A percentile compares a stretch with the other conserved stretches of the same genome.
Evolutionary conservation across 345 rosid genomes (phyloP).

Genomic region (Linum tenue): DNA sequence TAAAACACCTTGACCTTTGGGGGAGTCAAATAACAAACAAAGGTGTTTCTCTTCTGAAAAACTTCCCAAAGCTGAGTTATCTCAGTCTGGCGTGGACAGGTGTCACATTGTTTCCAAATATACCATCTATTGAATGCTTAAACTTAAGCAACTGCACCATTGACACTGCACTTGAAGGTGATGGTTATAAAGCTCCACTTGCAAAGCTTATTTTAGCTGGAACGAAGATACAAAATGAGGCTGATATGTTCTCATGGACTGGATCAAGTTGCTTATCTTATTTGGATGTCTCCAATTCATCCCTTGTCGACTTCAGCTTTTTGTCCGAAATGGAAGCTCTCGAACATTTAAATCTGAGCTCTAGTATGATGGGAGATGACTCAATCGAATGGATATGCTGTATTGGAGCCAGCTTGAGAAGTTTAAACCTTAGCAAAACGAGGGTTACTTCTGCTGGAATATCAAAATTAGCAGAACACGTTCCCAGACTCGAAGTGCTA

Average conservation of each 20-base stretch:
- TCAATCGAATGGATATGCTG: constrained; percentile 41
- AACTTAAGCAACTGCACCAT: constrained; percentile 72
- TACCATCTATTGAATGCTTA: constrained; percentile 58
- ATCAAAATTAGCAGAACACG: constrained; percentile 45
- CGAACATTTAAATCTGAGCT: constrained; percentile 69
- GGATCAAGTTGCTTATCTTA: constrained; percentile 40
- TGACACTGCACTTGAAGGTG: constrained; percentile 33
- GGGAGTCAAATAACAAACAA: constrained; percentile 64
- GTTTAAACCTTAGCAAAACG: constrained; percentile 57
- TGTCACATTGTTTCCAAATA: constrained; percentile 49
- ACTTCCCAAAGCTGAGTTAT: constrained; percentile 52
- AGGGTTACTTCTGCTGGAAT: constrained; percentile 61
- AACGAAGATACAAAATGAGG: constrained; percentile 50
- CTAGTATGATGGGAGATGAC: constrained; percentile 55
- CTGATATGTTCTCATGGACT: constrained; percentile 37
- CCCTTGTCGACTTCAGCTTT: constrained; percentile 44
- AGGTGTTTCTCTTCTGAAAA: constrained; percentile 43
- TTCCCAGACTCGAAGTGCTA: constrained; percentile 56
- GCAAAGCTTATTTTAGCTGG: constrained; percentile 51
- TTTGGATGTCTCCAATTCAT: constrained; percentile 59
- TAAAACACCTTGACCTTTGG: constrained; percentile 85
- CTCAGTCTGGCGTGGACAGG: constrained; percentile 76
- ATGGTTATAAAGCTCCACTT: constrained; percentile 39
- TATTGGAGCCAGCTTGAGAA: constrained; percentile 52
- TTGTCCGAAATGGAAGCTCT: constrained; percentile 44